phyloP scores from a whole-genome alignment of 73 alveolate genomes.

The Diophrys sp. region DNA sequence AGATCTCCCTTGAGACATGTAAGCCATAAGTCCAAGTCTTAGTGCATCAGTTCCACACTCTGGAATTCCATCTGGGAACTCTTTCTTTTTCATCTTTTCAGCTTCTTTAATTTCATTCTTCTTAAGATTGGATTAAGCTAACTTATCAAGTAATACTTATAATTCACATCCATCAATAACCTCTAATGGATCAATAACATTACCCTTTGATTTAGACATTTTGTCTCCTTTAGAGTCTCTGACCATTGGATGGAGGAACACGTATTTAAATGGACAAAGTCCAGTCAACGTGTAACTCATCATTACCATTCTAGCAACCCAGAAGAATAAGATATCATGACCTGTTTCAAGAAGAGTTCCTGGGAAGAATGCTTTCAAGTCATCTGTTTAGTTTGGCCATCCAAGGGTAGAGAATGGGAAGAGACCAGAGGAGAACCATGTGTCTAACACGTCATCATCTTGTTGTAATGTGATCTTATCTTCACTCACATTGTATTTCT shows the following conservation, averaged over 20 bases:
- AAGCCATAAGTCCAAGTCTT: constrained; percentile 94
- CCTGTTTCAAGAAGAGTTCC: constrained; percentile 95
- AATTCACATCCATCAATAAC: constrained; percentile 91
- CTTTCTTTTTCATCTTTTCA: constrained; percentile 69
- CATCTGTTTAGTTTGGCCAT: constrained; percentile 97
- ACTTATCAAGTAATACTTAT: constrained; percentile 74
- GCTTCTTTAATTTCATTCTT: constrained; percentile 80
- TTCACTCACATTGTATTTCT: constrained; percentile 72
- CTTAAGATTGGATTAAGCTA: constrained; percentile 89
- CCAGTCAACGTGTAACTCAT: constrained; percentile 93
- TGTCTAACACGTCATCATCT: constrained; percentile 98
- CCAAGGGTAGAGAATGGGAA: constrained; percentile 98
- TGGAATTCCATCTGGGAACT: constrained; percentile 96
- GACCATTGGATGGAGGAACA: constrained; percentile 92
- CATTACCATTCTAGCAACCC: constrained; percentile 99
- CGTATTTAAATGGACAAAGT: constrained; percentile 95
- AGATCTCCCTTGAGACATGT: constrained; percentile 87
- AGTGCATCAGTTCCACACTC: constrained; percentile 99
- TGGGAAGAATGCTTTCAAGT: constrained; percentile 97
- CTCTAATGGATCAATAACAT: constrained; percentile 99
- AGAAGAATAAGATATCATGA: constrained; percentile 98
- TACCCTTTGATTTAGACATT: constrained; percentile 96
- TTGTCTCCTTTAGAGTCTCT: constrained; percentile 93
- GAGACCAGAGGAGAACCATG: constrained; percentile 99
- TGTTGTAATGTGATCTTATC: constrained; percentile 64